Conservation (phyloP, 148 eudicot genomes). For the Fagopyrum esculentum region DNA sequence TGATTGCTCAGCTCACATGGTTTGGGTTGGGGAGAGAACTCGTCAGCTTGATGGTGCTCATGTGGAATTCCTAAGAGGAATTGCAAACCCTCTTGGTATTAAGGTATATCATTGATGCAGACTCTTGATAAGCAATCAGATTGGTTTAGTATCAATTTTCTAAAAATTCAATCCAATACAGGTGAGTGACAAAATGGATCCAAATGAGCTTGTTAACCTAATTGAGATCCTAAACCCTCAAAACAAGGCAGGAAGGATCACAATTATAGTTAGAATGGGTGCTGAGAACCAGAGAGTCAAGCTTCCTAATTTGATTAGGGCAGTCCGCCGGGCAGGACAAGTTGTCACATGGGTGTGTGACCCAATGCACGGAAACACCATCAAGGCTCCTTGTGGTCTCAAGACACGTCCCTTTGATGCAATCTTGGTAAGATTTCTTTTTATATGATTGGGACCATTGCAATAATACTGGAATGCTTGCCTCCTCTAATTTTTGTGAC, state of each 20-base stretch:
- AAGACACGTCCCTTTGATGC: slow-evolving; percentile 44
- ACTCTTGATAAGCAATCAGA: neutral
- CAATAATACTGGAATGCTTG: neutral
- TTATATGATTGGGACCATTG: neutral
- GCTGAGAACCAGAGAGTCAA: slow-evolving; percentile 51
- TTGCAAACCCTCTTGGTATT: slow-evolving; percentile 44
- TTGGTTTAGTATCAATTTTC: neutral
- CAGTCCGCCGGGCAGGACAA: slow-evolving; percentile 41
- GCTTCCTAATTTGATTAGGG: slow-evolving; percentile 39
- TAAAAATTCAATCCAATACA: slow-evolving; percentile 13
- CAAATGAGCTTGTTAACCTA: slow-evolving; percentile 35
- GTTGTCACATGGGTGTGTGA: slow-evolving; percentile 46
- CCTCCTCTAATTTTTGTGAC: neutral
- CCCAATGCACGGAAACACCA: slow-evolving; percentile 48
- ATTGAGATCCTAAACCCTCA: slow-evolving; percentile 38
- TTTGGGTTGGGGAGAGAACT: slow-evolving; percentile 50
- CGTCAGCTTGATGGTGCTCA: slow-evolving; percentile 46
- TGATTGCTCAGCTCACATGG: slow-evolving; percentile 50
- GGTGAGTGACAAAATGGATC: slow-evolving; percentile 54
- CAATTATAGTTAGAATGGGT: slow-evolving; percentile 44
- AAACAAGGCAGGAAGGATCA: slow-evolving; percentile 47
- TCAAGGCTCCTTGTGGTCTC: slow-evolving; percentile 42
- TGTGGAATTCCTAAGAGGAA: slow-evolving; percentile 44
- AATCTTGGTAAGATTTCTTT: slow-evolving; percentile 26
- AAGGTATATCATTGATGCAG: slow-evolving; percentile 20